Evolutionary conservation across 1,139 yeast genomes (phyloP).

Genomic region (Meyerozyma sp.): DNA sequence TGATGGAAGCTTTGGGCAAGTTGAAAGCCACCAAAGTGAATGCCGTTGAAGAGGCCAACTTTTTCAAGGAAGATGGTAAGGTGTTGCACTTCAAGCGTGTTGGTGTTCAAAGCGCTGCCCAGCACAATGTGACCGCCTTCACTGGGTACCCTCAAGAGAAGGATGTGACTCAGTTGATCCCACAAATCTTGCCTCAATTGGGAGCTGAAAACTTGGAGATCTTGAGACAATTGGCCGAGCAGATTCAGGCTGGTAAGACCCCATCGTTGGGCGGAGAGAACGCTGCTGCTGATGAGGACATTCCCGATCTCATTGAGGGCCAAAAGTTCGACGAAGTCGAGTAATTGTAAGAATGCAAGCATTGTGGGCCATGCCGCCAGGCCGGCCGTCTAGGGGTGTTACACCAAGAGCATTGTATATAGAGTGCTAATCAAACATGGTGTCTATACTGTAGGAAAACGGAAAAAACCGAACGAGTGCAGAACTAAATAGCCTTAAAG

Average conservation of each 20-base stretch:
- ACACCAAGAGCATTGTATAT: not conserved
- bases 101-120: conserved; percentile 89
- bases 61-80: conserved; percentile 94
- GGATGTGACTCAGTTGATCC: conserved; percentile 88
- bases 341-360: conserved; percentile 21
- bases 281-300: conserved; percentile 62
- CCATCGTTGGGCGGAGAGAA: conserved; percentile 41
- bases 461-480: not conserved
- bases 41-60: conserved; percentile 94
- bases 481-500: too few species aligned
- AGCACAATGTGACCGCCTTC: conserved; percentile 89
- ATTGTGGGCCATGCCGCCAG: too few species aligned
- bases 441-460: not conserved
- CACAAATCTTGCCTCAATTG: conserved; percentile 92
- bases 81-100: conserved; percentile 95
- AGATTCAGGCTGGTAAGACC: conserved; percentile 62
- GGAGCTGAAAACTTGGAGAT: conserved; percentile 94
- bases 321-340: conserved; percentile 90
- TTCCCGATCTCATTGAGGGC: conserved; percentile 94
- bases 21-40: conserved; percentile 85
- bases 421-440: conserved; percentile 1
- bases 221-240: conserved; percentile 86
- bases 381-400: conserved; percentile 2
- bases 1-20: conserved; percentile 86
- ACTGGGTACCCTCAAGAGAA: conserved; percentile 95